phyloP scores from a whole-genome alignment of 352 stramenopile species.

The Pythium dissotocum region DNA sequence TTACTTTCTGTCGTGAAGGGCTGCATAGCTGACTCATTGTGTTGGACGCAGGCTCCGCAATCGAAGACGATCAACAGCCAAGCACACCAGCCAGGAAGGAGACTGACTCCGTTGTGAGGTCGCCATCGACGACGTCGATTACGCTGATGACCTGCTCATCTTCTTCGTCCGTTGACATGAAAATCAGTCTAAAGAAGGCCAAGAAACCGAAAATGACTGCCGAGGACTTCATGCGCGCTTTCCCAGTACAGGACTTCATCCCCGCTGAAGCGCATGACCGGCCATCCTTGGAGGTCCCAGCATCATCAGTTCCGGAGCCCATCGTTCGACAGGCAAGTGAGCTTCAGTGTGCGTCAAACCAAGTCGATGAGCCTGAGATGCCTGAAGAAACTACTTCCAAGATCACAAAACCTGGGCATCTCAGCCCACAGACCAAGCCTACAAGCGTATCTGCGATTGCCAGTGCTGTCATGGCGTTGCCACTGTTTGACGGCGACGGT shows the following conservation, averaged over 20 bases:
- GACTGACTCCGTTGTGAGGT: background rate
- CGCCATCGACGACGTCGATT: background rate
- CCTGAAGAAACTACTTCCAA: background rate
- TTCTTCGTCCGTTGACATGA: background rate
- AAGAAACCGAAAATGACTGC: slow-evolving; percentile 35
- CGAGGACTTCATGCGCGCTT: slow-evolving; percentile 65
- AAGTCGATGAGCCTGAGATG: background rate
- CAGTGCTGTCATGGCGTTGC: slow-evolving; percentile 50
- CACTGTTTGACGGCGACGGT: slow-evolving; percentile 42
- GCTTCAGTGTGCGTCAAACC: background rate
- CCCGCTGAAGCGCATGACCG: slow-evolving; percentile 20
- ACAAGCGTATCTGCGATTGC: slow-evolving; percentile 41
- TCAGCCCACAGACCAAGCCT: background rate
- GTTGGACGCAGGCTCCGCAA: background rate
- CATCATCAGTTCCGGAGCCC: background rate
- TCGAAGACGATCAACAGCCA: background rate
- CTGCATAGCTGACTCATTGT: background rate
- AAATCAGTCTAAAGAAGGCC: slow-evolving; percentile 30
- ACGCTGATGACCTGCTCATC: background rate
- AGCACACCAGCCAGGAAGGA: background rate
- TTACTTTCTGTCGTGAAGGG: background rate
- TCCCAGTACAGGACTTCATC: slow-evolving; percentile 77
- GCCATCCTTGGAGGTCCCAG: background rate
- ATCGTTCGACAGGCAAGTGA: too few species aligned
- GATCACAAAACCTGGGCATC: background rate